Evolutionary conservation across 2,329 filamentous ascomycete genomes (phyloP), one percentile per base, ranked within the genome.

Genomic region (Nigrospora sphaerica): DNA sequence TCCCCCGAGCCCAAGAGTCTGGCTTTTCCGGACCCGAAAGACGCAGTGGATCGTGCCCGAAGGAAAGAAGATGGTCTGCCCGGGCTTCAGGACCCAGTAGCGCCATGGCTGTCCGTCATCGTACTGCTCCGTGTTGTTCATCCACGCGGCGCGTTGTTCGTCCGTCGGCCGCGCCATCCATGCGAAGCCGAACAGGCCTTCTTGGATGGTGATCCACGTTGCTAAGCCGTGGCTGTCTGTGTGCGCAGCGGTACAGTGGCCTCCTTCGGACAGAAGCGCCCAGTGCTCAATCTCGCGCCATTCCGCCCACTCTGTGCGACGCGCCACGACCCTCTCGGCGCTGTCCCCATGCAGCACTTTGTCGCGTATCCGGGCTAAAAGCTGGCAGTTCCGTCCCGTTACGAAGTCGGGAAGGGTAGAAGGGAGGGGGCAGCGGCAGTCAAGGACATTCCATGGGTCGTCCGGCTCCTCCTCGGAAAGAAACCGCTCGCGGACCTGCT

Each of bases 21-120:
- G 55, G 39, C 48, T 44, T 14, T 41, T 40, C 23, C 55, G 53
- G 39, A 54, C 44, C 35, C 62, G 56, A 44, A 65, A 65, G 3
- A 66, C 62, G 44, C 61, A 61, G 50, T 66, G 62, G 39, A 66
- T 59, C 7, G 59, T 65, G 44, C 62, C 62, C n/a, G 60, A 58
- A 32, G 52, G 47, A 46, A 66, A 65, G 44, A 61, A 65, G 12
- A 66, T 55, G 2, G 62, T 61, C 55, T 66, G 59, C 12, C 61
- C 63, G 1, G 61, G 61, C 42, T 56, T 54, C 14, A 66, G 56
- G 7, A 65, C 48, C 16, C 60, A 41, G 42, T 58, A 66, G 35
- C 62, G 53, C 63, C 61, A 65, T 37, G 37, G 33, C 28, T 49
- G 49, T 16, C 59, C 60, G 18, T 56, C 55, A 3, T 54, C 52